These are phyloP conservation scores for Allium fistulosum DNA, from an alignment of 106 monocot species.

Conservation along the genomic window DNA sequence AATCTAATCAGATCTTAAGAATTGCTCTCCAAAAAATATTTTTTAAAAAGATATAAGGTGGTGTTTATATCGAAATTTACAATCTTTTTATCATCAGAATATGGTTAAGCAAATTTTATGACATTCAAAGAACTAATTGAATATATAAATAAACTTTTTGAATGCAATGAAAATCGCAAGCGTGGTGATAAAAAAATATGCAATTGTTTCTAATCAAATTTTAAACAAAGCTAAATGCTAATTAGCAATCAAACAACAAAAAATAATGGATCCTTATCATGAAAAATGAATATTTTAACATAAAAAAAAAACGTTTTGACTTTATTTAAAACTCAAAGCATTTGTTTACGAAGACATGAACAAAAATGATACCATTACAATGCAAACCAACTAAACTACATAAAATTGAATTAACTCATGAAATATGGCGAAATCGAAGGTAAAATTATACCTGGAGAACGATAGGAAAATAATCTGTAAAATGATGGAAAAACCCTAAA, in stretches of 20 bases:
- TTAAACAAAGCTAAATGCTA: background rate
- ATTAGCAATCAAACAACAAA: background rate
- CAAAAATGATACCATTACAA: too few species aligned
- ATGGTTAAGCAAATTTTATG: too few species aligned
- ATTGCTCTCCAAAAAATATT: background rate
- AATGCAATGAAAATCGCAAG: too few species aligned
- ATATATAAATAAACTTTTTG: too few species aligned
- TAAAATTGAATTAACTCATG: background rate
- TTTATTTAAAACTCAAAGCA: background rate
- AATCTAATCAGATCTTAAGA: background rate
- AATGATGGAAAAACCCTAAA: background rate
- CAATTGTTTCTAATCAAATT: too few species aligned
- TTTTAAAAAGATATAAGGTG: background rate
- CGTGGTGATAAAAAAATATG: too few species aligned
- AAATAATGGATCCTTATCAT: background rate
- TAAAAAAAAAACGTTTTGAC: background rate
- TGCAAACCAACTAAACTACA: too few species aligned
- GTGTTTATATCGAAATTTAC: background rate
- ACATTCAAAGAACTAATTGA: too few species aligned
- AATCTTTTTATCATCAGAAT: background rate
- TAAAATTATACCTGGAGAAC: background rate
- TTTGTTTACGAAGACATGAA: background rate
- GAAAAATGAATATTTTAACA: background rate
- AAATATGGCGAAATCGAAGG: background rate
- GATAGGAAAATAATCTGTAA: background rate